A percentile compares a stretch with the other conserved stretches of the same genome.
Evolutionary conservation across 2,329 filamentous ascomycete species (phyloP).

Genomic region (Fusarium mundagurra): DNA sequence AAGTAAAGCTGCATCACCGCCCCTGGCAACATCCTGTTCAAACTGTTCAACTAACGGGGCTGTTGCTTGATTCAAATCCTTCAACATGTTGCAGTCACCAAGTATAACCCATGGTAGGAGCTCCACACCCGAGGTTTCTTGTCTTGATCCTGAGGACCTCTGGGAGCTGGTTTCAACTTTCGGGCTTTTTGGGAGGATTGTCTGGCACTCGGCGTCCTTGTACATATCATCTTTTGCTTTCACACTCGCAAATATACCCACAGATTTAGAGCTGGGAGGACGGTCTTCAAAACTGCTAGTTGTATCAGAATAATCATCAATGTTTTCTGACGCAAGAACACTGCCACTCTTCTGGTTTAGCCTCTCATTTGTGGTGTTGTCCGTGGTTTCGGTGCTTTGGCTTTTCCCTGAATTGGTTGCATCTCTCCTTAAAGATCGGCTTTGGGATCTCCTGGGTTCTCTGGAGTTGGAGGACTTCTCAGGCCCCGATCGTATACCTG

Average conservation of each 20-base stretch:
- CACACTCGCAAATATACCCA: not conserved
- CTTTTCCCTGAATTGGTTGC: not conserved
- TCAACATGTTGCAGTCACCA: constrained; percentile 37
- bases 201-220: constrained; percentile 27
- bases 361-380: not conserved
- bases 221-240: not conserved
- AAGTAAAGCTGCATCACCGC: constrained; percentile 32
- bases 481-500: not conserved
- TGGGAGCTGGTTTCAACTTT: not conserved
- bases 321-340: not conserved
- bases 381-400: not conserved
- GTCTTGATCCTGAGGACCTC: not conserved
- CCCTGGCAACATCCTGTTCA: constrained; percentile 41
- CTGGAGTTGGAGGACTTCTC: not conserved
- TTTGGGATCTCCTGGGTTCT: not conserved
- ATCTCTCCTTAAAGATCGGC: not conserved
- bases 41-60: constrained; percentile 47
- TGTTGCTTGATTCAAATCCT: constrained; percentile 40
- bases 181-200: not conserved
- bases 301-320: not conserved
- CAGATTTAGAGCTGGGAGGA: not conserved
- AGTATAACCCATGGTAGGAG: constrained; percentile 36
- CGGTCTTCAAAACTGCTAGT: no score
- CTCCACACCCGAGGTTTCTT: not conserved
- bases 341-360: not conserved